Percentiles rank a stretch among this genome's conserved stretches.
phyloP scores from a whole-genome alignment of 163 green algal species.

The Scenedesmus sp. region DNA sequence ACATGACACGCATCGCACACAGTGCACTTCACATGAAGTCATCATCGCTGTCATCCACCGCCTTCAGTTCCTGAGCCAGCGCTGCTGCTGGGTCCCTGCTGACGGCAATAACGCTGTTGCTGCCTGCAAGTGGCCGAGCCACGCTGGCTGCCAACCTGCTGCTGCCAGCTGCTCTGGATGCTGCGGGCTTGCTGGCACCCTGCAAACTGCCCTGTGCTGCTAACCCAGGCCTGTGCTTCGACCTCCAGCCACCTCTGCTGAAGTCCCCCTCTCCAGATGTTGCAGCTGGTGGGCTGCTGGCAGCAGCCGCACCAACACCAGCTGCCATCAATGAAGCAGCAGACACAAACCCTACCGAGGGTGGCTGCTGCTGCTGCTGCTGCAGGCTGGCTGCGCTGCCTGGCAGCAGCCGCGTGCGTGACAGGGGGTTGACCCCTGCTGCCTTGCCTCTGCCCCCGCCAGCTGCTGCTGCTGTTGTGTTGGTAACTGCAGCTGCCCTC shows the following conservation, averaged over 20 bases:
- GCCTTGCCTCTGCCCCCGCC: not conserved
- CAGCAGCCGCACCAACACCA: not conserved
- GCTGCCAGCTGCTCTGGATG: not conserved
- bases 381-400: not conserved
- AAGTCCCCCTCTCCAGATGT: not conserved
- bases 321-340: not conserved
- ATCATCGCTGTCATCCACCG: not conserved
- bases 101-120: not conserved
- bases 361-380: not conserved
- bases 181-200: not conserved
- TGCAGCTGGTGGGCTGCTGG: not conserved
- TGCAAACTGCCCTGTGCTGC: not conserved
- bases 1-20: too few species aligned
- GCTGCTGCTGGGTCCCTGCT: slow-evolving; percentile 14
- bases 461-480: slow-evolving; percentile 12
- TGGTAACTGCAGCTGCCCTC: not conserved
- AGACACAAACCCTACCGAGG: not conserved
- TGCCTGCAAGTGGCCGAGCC: not conserved
- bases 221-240: not conserved
- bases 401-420: not conserved
- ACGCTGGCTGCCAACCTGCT: not conserved
- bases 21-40: not conserved
- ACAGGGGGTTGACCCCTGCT: slow-evolving; percentile 9
- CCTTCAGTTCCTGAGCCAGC: slow-evolving; percentile 12
- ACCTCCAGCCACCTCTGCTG: not conserved